Evolutionary conservation across 345 rosid species (phyloP), one percentile per base, ranked within the genome.

Genomic region (Stellera chamaejasme): DNA sequence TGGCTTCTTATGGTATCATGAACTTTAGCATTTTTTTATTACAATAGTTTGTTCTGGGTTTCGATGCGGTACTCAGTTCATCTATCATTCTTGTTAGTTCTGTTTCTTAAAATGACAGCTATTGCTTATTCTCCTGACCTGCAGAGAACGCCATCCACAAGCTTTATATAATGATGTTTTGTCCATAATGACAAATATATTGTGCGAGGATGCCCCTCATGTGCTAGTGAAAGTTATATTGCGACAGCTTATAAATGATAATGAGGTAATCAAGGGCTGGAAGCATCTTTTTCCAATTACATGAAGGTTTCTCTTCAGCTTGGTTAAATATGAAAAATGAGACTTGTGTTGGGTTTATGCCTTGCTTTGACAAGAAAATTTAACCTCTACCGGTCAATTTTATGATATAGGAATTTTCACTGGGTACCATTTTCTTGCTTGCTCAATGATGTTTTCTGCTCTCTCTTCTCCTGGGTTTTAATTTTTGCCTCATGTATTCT

Each of bases 171-270:
- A 82, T 57, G 77, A 82, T 73, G 64, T 92, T 42, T 62, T 81
- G 75, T 75, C 77, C 58, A 78, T 88, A 72, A 76, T 86, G 89
- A 68, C 60, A 58, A 77, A 72, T 73, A 75, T 82, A 60, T 52
- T 86, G 55, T 68, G 70, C 0, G 97, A 92, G 79, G 97, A 88
- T 77, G 70, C 77, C 63, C 76, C 85, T 52, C 69, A 69, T 57
- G 64, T 69, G 10, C 80, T 86, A 64, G 55, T 69, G 39, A 75
- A 80, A 44, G 62, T 78, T 66, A 72, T 88, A 72, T 61, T 92
- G 82, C 77, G 55, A 60, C 86, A 77, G 77, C 99, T 92, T 66
- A 62, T 87, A 44, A 74, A 78, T 76, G 87, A 84, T 61, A 79
- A 64, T 68, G 75, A 72, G 83, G 97, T 77, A 69, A 64, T 72